phyloP scores from a whole-genome alignment of 2,329 filamentous ascomycete species.

The Tricladium varicosporioides region DNA sequence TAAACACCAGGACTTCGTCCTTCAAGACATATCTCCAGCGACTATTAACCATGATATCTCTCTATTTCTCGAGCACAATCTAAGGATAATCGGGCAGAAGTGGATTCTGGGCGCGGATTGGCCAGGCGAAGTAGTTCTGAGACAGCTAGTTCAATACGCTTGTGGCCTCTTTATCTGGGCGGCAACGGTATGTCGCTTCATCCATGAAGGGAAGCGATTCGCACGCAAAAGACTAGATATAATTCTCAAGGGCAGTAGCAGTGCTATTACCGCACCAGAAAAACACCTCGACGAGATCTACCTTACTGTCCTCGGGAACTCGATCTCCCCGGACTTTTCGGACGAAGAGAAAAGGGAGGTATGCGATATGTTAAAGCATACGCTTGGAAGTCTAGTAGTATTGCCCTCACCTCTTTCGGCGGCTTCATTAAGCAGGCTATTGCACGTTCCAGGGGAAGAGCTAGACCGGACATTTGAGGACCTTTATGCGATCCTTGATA shows the following conservation, averaged over 20 bases:
- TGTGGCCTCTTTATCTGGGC: slow-evolving; percentile 12
- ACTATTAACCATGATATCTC: slow-evolving; percentile 27
- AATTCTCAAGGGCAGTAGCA: slow-evolving; percentile 9
- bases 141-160: slow-evolving; percentile 20
- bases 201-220: slow-evolving; percentile 9
- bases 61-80: slow-evolving; percentile 12
- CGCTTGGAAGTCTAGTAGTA: too few species aligned
- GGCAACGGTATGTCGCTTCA: slow-evolving; percentile 10
- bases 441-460: too few species aligned
- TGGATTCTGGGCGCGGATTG: slow-evolving; percentile 7
- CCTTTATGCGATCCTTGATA: slow-evolving; percentile 30
- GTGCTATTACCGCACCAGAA: too few species aligned
- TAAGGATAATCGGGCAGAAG: slow-evolving; percentile 8
- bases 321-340: too few species aligned
- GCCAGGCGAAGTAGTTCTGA: slow-evolving; percentile 10
- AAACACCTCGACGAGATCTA: too few species aligned
- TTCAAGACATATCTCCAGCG: slow-evolving; percentile 15
- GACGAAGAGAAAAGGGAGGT: too few species aligned
- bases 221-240: slow-evolving; percentile 5
- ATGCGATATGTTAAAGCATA: too few species aligned
- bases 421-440: slow-evolving; percentile 1
- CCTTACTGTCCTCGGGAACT: too few species aligned
- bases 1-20: slow-evolving; percentile 24
- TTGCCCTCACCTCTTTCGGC: too few species aligned
- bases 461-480: too few species aligned